Evolutionary conservation across 805 yeast species (phyloP).

Genomic region (Phaffomyces thermotolerans): DNA sequence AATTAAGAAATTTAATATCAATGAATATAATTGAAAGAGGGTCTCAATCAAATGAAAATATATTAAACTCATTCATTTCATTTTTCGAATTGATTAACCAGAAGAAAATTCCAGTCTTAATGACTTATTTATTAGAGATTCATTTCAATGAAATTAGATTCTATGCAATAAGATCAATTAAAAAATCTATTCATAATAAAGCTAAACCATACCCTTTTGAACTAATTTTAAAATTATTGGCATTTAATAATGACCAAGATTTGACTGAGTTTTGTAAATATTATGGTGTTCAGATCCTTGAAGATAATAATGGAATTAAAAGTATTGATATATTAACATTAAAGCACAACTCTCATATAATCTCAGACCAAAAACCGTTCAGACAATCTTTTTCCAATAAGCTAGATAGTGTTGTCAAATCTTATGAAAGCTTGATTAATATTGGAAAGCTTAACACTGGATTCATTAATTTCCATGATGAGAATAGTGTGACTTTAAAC

Average conservation of each 20-base stretch:
- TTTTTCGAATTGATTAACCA: conserved; percentile 55
- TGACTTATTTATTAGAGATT: conserved; percentile 70
- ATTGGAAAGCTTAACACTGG: conserved; percentile 10
- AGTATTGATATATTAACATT: conserved; percentile 38
- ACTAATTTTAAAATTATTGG: conserved; percentile 43
- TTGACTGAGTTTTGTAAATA: conserved; percentile 51
- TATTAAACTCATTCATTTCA: conserved; percentile 48
- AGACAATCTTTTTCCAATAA: conserved; percentile 39
- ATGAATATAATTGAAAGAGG: conserved; percentile 54
- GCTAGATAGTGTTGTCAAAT: conserved; percentile 32
- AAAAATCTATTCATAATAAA: conserved; percentile 59
- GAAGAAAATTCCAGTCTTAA: conserved; percentile 51
- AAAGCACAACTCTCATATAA: conserved; percentile 28
- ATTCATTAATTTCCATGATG: neutral
- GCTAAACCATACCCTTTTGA: conserved; percentile 56
- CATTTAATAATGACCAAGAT: conserved; percentile 57
- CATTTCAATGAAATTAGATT: conserved; percentile 76
- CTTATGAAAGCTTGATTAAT: conserved; percentile 29
- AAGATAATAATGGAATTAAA: conserved; percentile 26
- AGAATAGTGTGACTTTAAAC: neutral
- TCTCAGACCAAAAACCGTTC: conserved; percentile 33
- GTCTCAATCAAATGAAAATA: conserved; percentile 44
- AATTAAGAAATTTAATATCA: conserved; percentile 57
- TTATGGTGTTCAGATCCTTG: conserved; percentile 45
- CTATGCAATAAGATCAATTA: conserved; percentile 60